Percentiles rank a stretch among this genome's conserved stretches.
Evolutionary conservation across 371 early-diverging fungal species (phyloP).

Genomic region (Mortierella sp.): DNA sequence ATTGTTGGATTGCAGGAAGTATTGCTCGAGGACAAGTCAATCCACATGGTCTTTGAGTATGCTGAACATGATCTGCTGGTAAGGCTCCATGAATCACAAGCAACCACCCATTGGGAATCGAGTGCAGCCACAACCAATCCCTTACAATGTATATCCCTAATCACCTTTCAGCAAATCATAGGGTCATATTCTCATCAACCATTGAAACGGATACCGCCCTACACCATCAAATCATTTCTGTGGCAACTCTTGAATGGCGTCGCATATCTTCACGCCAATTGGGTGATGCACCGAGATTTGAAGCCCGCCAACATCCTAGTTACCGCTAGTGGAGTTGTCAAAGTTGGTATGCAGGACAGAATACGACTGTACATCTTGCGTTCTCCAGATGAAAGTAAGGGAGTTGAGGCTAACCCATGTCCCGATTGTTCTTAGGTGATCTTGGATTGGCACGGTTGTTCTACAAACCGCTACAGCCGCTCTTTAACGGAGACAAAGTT

Average conservation of each 20-base stretch:
- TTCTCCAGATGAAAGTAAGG: too few relatives aligned
- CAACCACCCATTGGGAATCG: too few relatives aligned
- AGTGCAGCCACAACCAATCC: neutral
- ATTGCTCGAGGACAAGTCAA: conserved; percentile 87
- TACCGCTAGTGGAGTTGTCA: conserved; percentile 87
- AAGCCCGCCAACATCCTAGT: conserved; percentile 94
- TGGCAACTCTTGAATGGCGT: conserved; percentile 95
- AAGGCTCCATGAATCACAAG: conserved; percentile 14
- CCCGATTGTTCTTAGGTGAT: conserved; percentile 66
- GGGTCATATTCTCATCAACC: conserved; percentile 81
- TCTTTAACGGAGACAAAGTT: conserved; percentile 91
- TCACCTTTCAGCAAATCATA: conserved; percentile 78
- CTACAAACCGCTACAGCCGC: conserved; percentile 81
- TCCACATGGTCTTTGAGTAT: conserved; percentile 95
- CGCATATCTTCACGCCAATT: conserved; percentile 90
- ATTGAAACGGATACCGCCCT: conserved; percentile 83
- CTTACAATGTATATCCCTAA: neutral
- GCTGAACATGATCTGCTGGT: conserved; percentile 94
- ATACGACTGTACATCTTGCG: too few relatives aligned
- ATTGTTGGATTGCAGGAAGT: conserved; percentile 88
- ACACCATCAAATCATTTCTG: conserved; percentile 86
- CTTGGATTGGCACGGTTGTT: conserved; percentile 92
- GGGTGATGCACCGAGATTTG: conserved; percentile 93
- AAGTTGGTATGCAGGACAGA: conserved; percentile 66
- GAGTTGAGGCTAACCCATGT: too few relatives aligned